Conservation (phyloP, 1,139 yeast genomes). For the Diutina catenulata region DNA sequence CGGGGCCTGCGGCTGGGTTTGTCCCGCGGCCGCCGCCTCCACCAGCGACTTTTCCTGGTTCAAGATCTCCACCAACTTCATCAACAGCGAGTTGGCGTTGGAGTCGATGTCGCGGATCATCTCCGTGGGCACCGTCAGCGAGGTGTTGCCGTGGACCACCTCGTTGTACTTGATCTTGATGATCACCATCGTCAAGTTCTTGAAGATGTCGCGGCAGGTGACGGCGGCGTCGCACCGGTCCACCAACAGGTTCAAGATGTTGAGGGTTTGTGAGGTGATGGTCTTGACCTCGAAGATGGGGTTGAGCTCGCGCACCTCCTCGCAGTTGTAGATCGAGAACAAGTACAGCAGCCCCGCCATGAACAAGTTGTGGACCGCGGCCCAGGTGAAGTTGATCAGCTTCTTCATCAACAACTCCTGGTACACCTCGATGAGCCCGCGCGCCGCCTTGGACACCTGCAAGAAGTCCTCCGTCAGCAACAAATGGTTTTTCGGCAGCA, state of each 20-base stretch:
- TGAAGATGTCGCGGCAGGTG: constrained; percentile 61
- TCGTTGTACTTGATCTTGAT: constrained; percentile 5
- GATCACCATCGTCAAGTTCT: constrained; percentile 14
- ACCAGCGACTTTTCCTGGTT: constrained; percentile 1
- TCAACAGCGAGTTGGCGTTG: constrained; percentile 5
- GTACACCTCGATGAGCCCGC: constrained; percentile 55
- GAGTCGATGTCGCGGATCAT: constrained; percentile 4
- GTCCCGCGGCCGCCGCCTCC: no score
- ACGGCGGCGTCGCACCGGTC: constrained; percentile 74
- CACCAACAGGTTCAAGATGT: constrained; percentile 47
- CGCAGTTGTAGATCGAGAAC: constrained; percentile 62
- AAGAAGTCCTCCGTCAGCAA: constrained; percentile 42
- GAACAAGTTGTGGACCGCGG: constrained; percentile 78
- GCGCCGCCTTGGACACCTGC: constrained; percentile 53
- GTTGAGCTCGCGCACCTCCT: constrained; percentile 35
- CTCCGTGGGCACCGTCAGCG: constrained; percentile 1
- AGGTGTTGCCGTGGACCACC: constrained; percentile 3
- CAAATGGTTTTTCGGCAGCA: constrained; percentile 56
- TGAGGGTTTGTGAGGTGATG: constrained; percentile 45
- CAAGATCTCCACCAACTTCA: constrained; percentile 3
- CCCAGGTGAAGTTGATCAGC: constrained; percentile 81
- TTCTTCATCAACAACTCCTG: constrained; percentile 41
- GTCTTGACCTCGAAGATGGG: constrained; percentile 41
- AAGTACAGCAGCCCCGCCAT: constrained; percentile 83
- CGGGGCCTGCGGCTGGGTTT: neutral